phyloP scores from a whole-genome alignment of 2,329 filamentous ascomycete species.

The Neofusicoccum laricinum region DNA sequence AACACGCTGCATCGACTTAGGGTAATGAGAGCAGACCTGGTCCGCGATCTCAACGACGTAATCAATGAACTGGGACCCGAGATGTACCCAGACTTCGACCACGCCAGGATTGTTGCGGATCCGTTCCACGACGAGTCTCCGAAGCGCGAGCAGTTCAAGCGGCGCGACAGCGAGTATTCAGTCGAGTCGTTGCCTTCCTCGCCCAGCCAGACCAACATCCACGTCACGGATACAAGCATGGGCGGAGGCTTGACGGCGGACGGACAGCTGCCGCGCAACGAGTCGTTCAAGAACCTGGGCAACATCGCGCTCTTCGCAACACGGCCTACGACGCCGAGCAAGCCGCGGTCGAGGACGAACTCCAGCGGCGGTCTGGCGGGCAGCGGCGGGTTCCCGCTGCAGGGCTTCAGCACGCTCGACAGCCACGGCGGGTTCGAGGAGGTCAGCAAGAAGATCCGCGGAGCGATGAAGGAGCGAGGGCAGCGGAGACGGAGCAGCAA shows the following conservation, averaged over 20 bases:
- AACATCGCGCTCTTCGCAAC: conserved; percentile 88
- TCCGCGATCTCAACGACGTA: conserved; percentile 78
- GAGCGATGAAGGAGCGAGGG: conserved; percentile 78
- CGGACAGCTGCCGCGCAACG: conserved; percentile 67
- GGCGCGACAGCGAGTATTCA: conserved; percentile 10
- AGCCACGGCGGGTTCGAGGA: conserved; percentile 73
- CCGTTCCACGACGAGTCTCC: conserved; percentile 24
- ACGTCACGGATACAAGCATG: conserved; percentile 27
- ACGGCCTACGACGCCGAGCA: conserved; percentile 75
- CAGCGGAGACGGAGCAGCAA: conserved; percentile 50
- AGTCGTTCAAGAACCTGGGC: conserved; percentile 89
- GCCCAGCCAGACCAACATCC: conserved; percentile 18
- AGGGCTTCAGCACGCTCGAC: conserved; percentile 66
- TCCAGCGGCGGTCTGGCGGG: conserved; percentile 57
- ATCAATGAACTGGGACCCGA: conserved; percentile 96
- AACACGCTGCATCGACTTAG: conserved; percentile 81
- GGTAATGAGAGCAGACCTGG: conserved; percentile 68
- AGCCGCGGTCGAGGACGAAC: conserved; percentile 66
- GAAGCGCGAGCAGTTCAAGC: conserved; percentile 24
- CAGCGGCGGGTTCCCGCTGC: conserved; percentile 62
- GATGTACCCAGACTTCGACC: conserved; percentile 82
- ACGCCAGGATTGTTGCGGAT: conserved; percentile 38
- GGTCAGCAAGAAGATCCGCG: conserved; percentile 78
- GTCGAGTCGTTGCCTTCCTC: conserved; percentile 29
- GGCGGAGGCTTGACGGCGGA: conserved; percentile 35